Base-by-base conservation (phyloP, 805 yeast species). In the Pichia eremophila region DNA sequence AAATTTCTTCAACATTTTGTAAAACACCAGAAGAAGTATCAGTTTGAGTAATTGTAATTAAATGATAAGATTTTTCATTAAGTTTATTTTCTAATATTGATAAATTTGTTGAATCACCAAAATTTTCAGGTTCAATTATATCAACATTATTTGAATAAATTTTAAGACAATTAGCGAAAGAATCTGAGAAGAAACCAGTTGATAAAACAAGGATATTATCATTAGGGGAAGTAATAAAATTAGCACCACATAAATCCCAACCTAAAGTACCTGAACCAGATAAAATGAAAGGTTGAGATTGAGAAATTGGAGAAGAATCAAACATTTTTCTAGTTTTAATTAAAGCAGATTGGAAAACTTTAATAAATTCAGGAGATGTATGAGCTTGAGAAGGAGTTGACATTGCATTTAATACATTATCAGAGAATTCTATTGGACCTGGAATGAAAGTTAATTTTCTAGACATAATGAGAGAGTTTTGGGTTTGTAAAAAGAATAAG, bases 11-110 rank as follows among this genome's bases (percentile, higher is more conserved):
- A 52, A 91, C 81, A 59, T 85, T 83, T 41, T 81, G 71, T 39
- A 89, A 77, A 39, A 91, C 96, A n/a, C 95, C 95, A 35, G 97
- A 88, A 2, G 96, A 88, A 41, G 98, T 93, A 66, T 93, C 99
- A 37, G 93, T 96, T 58, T 91, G 98, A 39, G 97, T 91, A 58
- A 90, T 76, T 43, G 95, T 87, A 57, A 91, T 74, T 46, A 85
- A 75, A 53, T 76, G 63, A 70, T 84, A 91, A 28, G 56, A 54
- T 18, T 48, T 47, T 9, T 64, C 47, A 49, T 66, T 60, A 62
- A 90, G 73, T 48, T 79, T 75, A 11, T 68, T 61, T 61, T 80
- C 83, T 40, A 90, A 68, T 43, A 69, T 64, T 3, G 66, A 73
- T 25, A 78, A 62, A 31, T 83, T 75, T 18, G 86, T 86, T 35